A percentile compares a stretch with the other conserved stretches of the same genome.
These are phyloP conservation scores for Flaveria bidentis DNA, from an alignment of 129 eudicot species.

Conservation along the genomic window DNA sequence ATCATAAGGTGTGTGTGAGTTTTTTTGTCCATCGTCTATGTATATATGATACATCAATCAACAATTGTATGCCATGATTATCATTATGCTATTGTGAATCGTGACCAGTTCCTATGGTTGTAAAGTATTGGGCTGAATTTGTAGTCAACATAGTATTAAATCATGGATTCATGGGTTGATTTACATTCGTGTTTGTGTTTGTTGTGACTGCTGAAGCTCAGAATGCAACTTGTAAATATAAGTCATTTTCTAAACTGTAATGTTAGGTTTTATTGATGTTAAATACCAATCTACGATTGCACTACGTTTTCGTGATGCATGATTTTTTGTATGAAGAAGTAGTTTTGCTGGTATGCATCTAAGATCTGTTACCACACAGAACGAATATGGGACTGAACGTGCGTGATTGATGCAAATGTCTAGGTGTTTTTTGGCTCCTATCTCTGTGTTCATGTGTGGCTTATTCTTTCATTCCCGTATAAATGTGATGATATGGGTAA, in stretches of 20 bases:
- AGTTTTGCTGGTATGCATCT: background rate
- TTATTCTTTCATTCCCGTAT: background rate
- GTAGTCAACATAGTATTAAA: conserved; percentile 7
- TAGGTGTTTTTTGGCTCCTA: background rate
- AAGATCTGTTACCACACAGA: background rate
- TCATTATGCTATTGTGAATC: background rate
- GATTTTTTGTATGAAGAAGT: background rate
- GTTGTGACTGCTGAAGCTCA: background rate
- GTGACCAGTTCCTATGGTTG: background rate
- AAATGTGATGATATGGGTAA: background rate
- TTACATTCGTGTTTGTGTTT: background rate
- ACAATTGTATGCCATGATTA: background rate
- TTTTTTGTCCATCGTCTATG: background rate
- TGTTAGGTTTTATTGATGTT: conserved; percentile 3
- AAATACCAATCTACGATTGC: conserved; percentile 49
- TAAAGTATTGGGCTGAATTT: background rate
- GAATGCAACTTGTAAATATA: background rate
- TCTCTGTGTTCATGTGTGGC: background rate
- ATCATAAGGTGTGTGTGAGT: background rate
- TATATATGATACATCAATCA: background rate
- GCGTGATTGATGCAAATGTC: background rate
- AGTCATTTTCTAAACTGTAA: too few species aligned
- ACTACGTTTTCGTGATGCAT: conserved; percentile 17
- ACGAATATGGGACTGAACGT: conserved; percentile 29
- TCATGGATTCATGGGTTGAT: background rate